Percentiles rank a stretch among this genome's conserved stretches.
phyloP scores from a whole-genome alignment of 306 rosid genomes.

The Prunus mongolica region DNA sequence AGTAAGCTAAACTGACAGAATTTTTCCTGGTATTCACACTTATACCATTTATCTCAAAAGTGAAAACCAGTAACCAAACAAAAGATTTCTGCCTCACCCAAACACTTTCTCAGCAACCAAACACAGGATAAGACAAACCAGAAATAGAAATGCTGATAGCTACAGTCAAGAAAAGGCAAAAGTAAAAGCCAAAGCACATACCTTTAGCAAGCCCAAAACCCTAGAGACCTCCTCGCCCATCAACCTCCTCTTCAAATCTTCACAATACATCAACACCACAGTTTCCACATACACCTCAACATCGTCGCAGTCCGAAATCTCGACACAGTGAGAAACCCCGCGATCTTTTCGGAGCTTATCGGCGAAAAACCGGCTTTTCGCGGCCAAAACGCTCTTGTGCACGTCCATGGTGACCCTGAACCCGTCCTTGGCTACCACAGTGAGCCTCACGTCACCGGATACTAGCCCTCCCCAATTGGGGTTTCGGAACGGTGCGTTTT shows the following conservation, averaged over 20 bases:
- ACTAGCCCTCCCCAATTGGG: conserved; percentile 29
- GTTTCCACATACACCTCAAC: conserved; percentile 75
- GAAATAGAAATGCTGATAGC: not conserved
- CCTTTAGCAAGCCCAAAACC: conserved; percentile 85
- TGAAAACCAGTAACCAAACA: not conserved
- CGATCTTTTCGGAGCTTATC: conserved; percentile 54
- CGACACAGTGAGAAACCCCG: conserved; percentile 58
- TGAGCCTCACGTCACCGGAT: conserved; percentile 53
- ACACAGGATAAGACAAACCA: not conserved
- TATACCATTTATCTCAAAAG: not conserved
- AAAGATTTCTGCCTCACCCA: not conserved
- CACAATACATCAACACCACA: conserved; percentile 75
- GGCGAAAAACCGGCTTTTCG: conserved; percentile 73
- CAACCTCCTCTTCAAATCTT: conserved; percentile 57
- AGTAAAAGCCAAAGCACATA: conserved; percentile 3
- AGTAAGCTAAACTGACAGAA: not conserved
- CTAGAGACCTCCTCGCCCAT: conserved; percentile 64
- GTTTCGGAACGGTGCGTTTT: conserved; percentile 43
- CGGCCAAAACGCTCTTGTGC: conserved; percentile 55
- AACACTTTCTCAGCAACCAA: conserved; percentile 20
- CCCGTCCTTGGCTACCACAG: conserved; percentile 70
- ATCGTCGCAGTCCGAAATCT: conserved; percentile 88
- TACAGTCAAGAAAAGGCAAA: not conserved
- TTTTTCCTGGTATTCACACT: not conserved
- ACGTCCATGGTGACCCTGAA: conserved; percentile 69